Evolutionary conservation across 179 eudicot species (phyloP), one percentile per base, ranked within the genome.

Genomic region (Silene coronaria): DNA sequence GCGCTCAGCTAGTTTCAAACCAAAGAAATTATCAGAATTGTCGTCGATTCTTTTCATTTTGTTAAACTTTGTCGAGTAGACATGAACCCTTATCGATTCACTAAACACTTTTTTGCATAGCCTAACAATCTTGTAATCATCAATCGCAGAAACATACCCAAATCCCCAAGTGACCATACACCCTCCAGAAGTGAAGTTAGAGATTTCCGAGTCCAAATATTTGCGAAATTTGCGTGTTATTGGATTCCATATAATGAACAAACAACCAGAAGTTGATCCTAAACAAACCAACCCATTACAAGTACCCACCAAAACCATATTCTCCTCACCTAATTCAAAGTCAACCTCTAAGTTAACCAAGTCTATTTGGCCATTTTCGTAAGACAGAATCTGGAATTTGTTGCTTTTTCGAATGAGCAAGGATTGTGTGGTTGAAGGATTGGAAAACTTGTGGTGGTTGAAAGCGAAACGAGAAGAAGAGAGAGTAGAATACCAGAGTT

Each of bases 201-300:
- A 32, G 8, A 13, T 24, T 23, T 64, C 69, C 0, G n/a, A 2
- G 7, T 45, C 64, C 14, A 12, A 6, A 26, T 30, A 69, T 28
- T 69, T 68, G 16, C 64, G 14, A 21, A 24, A 57, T 34, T 76
- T 6, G 0, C 51, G 21, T 0, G 73, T 76, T 16, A 42, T 17
- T 14, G 78, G 73, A 19, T 76, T 76, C 38, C 64, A 68, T 13
- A 76, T 2, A 23, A 76, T 60, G 79, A 76, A 76, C 30, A 22
- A 60, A 2, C 55, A 24, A 12, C 75, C 69, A 38, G 17, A 60
- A 59, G 2, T 34, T 4, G 65, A 48, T 38, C 28, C 79, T 12
- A 76, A 42, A 27, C 79, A 70, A 42, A 76, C 74, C 69, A 76
- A 27, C 45, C 79, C 79, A 59, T 76, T 76, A 24, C 60, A 70